Conservation (phyloP, 305 asterid species). For the Lippia alba region DNA sequence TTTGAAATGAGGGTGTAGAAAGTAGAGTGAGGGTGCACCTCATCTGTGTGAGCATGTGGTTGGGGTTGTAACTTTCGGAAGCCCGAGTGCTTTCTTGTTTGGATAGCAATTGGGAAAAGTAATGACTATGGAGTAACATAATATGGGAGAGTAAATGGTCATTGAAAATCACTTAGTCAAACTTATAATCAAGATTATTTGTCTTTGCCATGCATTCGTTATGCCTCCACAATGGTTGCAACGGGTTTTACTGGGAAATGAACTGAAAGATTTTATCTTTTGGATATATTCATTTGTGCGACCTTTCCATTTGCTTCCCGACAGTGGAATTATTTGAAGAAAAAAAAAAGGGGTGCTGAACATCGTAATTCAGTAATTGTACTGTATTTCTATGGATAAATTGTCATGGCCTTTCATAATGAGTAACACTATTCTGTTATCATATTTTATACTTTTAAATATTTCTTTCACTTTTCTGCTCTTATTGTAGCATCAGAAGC, state of each 20-base stretch:
- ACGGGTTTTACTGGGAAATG: background rate
- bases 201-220: slow-evolving; percentile 16
- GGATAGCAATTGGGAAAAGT: background rate
- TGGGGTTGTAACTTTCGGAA: background rate
- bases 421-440: background rate
- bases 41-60: background rate
- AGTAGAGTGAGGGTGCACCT: background rate
- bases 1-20: background rate
- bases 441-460: background rate
- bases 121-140: slow-evolving; percentile 7
- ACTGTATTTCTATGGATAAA: slow-evolving; percentile 10
- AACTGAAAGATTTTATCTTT: background rate
- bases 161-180: slow-evolving; percentile 7
- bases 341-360: slow-evolving; percentile 23
- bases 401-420: slow-evolving; percentile 19
- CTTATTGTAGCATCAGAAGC: slow-evolving; percentile 40
- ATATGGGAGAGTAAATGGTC: background rate
- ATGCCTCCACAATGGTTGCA: slow-evolving; percentile 13
- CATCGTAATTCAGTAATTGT: background rate
- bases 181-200: background rate
- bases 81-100: background rate
- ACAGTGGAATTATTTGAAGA: slow-evolving; percentile 5
- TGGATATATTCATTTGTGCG: background rate
- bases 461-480: slow-evolving; percentile 3
- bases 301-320: background rate